phyloP scores from a whole-genome alignment of 306 rosid genomes.

The Castanea mollissima region DNA sequence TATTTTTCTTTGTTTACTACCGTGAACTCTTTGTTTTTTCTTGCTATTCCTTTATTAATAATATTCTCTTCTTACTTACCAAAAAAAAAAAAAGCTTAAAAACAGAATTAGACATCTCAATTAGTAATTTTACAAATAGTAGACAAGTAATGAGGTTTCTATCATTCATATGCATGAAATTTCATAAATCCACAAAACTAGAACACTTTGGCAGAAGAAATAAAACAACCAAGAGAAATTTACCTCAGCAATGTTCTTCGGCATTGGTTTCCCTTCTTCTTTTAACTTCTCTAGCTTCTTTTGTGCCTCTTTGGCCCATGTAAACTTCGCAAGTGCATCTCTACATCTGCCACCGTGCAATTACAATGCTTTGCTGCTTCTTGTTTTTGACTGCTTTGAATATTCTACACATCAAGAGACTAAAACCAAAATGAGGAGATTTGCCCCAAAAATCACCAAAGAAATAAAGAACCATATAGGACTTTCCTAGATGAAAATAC shows the following conservation, averaged over 20 bases:
- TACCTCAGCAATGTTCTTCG: conserved; percentile 66
- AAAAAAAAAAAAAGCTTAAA: not conserved
- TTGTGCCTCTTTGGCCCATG: conserved; percentile 89
- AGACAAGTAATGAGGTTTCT: not conserved
- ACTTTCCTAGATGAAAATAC: not conserved
- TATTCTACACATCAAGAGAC: conserved; percentile 54
- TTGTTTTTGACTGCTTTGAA: conserved; percentile 59
- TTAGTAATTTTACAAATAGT: not conserved
- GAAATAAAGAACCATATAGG: not conserved
- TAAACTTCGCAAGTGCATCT: conserved; percentile 80
- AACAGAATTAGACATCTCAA: not conserved
- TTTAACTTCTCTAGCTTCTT: conserved; percentile 67
- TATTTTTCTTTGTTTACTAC: no score
- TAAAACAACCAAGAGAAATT: conserved; percentile 12
- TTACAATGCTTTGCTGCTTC: conserved; percentile 83
- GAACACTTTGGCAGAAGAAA: not conserved
- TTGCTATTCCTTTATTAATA: no score
- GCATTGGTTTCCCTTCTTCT: conserved; percentile 91
- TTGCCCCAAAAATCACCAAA: not conserved
- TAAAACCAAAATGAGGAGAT: conserved; percentile 15
- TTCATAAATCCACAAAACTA: not conserved
- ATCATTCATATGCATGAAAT: not conserved
- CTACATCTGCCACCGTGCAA: conserved; percentile 77
- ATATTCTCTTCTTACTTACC: no score
- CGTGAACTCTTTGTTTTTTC: no score